Conservation (phyloP, 305 asterid species). For the Fraxinus xanthoxyloides region DNA sequence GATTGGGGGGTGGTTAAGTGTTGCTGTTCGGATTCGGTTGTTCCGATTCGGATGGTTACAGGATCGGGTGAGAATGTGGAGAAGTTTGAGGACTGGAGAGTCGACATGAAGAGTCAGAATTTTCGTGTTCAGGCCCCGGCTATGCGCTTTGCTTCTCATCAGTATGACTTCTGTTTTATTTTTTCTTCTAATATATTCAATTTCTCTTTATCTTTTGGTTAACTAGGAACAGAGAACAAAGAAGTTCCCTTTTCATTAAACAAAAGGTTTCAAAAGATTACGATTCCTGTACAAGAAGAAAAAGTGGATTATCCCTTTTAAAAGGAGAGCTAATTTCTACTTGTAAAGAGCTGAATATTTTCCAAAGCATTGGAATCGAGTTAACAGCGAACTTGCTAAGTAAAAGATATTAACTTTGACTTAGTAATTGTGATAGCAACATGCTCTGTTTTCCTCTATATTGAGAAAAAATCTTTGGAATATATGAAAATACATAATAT, state of each 20-base stretch:
- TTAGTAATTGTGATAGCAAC: not conserved
- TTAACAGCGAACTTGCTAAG: not conserved
- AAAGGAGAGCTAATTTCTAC: not conserved
- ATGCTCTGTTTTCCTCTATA: slow-evolving; percentile 6
- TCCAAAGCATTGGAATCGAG: not conserved
- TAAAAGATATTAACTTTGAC: not conserved
- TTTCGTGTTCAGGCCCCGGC: slow-evolving; percentile 45
- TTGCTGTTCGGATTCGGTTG: slow-evolving; percentile 48
- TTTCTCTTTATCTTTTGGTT: not conserved
- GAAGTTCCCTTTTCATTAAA: not conserved
- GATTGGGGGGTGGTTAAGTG: slow-evolving; percentile 37
- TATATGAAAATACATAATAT: not conserved
- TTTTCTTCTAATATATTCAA: not conserved
- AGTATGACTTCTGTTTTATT: slow-evolving; percentile 33
- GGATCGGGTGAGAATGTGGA: slow-evolving; percentile 47
- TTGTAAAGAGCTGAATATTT: not conserved
- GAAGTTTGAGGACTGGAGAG: slow-evolving; percentile 46
- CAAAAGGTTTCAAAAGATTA: not conserved
- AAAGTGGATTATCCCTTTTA: not conserved
- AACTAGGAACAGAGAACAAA: not conserved
- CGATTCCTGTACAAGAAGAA: not conserved
- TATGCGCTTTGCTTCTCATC: slow-evolving; percentile 62
- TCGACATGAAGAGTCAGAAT: slow-evolving; percentile 38
- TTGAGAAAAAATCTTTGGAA: not conserved
- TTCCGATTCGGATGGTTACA: slow-evolving; percentile 34